These are phyloP conservation scores for Termitomyces sp. DNA, from an alignment of 768 basidiomycete genomes.

Conservation along the genomic window DNA sequence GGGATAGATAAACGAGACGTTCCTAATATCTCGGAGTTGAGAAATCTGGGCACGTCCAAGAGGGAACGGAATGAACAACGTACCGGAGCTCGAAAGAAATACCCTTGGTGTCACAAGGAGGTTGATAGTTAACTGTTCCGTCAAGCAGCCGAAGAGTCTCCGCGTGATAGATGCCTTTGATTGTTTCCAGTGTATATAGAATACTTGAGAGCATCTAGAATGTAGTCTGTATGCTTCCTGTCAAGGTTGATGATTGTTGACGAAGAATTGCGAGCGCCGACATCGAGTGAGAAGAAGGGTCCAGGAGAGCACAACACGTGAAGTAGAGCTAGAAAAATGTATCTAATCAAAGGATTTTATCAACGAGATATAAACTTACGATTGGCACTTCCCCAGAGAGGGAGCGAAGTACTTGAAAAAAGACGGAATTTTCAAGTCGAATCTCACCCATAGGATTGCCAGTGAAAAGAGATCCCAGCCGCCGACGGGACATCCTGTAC, in stretches of 20 bases:
- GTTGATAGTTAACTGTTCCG: constrained; percentile 22
- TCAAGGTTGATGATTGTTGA: constrained; percentile 27
- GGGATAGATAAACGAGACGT: constrained; percentile 47
- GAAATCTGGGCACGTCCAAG: background rate
- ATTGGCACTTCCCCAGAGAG: constrained; percentile 24
- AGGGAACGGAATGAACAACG: background rate
- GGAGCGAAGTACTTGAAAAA: constrained; percentile 10
- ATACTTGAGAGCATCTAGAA: constrained; percentile 17
- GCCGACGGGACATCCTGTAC: constrained; percentile 19
- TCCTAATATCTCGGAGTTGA: constrained; percentile 25
- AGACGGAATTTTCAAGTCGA: background rate
- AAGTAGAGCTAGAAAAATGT: constrained; percentile 29
- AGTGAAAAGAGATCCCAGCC: constrained; percentile 16
- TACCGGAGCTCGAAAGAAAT: constrained; percentile 26
- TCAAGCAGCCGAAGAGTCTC: constrained; percentile 18
- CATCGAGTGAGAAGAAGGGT: constrained; percentile 31
- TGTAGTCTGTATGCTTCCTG: constrained; percentile 17
- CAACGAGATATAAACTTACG: constrained; percentile 9
- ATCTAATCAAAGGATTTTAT: background rate
- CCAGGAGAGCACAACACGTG: constrained; percentile 24
- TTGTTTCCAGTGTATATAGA: constrained; percentile 17
- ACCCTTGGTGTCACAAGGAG: constrained; percentile 14
- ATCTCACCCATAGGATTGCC: constrained; percentile 16
- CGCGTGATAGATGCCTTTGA: constrained; percentile 27
- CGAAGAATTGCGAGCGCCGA: constrained; percentile 37